phyloP scores from a whole-genome alignment of 164 flowering plant species.

The Kalanchoe fedtschenkoi region DNA sequence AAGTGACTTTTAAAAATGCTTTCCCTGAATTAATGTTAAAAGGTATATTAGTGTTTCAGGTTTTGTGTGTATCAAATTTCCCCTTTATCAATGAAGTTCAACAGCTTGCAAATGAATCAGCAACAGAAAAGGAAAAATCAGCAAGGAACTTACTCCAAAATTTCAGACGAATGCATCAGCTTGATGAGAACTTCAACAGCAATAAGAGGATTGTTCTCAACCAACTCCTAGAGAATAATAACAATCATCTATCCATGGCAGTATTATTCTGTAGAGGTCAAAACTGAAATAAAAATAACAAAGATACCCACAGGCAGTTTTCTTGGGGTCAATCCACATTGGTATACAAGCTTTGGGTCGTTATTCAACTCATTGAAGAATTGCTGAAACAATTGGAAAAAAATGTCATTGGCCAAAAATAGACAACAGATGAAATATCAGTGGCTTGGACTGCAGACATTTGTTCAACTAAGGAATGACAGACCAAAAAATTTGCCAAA shows the following conservation, averaged over 20 bases:
- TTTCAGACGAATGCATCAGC: slow-evolving; percentile 81
- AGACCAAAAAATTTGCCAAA: no score
- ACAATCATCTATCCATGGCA: not conserved
- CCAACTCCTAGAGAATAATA: slow-evolving; percentile 61
- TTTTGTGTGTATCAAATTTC: not conserved
- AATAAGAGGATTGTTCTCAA: slow-evolving; percentile 89
- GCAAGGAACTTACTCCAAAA: slow-evolving; percentile 53
- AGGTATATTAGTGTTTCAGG: no score
- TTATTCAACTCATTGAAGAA: slow-evolving; percentile 65
- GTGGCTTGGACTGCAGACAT: not conserved
- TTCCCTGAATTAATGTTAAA: no score
- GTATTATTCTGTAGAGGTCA: not conserved
- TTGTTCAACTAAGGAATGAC: not conserved
- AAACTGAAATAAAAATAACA: not conserved
- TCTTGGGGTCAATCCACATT: slow-evolving; percentile 90
- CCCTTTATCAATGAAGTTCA: not conserved
- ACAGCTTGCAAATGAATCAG: no score
- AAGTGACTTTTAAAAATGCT: not conserved
- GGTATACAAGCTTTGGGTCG: slow-evolving; percentile 93
- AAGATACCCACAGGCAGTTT: slow-evolving; percentile 70
- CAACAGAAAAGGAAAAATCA: no score
- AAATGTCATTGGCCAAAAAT: not conserved
- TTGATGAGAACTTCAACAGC: slow-evolving; percentile 92
- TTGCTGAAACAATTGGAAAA: slow-evolving; percentile 35
- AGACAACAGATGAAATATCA: not conserved